phyloP scores from a whole-genome alignment of 1,284 basidiomycete species.

The Ustilago curta region DNA sequence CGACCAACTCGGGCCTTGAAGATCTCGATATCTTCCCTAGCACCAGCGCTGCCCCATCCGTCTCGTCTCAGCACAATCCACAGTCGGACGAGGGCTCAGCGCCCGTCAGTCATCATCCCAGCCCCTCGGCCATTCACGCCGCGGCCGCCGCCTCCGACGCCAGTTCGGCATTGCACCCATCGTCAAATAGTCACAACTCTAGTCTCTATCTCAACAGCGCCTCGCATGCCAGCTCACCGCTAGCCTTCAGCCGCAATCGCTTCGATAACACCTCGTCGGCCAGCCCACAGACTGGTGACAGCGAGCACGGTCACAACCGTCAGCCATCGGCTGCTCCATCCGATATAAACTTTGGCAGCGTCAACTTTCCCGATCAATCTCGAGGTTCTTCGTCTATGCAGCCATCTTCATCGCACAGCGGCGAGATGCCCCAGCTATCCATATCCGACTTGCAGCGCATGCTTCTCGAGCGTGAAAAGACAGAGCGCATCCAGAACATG shows the following conservation, averaged over 20 bases:
- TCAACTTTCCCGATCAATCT: conserved; percentile 5
- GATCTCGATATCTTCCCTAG: conserved; percentile 51
- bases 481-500: conserved; percentile 59
- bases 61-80: conserved; percentile 26
- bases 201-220: conserved; percentile 17
- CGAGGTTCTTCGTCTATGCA: conserved; percentile 14
- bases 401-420: conserved; percentile 14
- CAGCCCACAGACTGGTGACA: conserved; percentile 25
- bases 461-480: conserved; percentile 56
- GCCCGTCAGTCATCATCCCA: conserved; percentile 50
- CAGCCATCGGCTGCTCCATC: conserved; percentile 21
- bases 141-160: conserved; percentile 20
- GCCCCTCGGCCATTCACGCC: conserved; percentile 25
- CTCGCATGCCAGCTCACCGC: conserved; percentile 37
- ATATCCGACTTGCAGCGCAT: conserved; percentile 54
- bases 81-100: conserved; percentile 38
- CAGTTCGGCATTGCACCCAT: conserved; percentile 7
- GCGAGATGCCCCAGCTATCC: conserved; percentile 41
- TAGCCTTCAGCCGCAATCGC: conserved; percentile 35
- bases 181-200: conserved; percentile 8
- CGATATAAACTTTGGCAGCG: conserved; percentile 14
- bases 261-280: conserved; percentile 36
- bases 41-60: conserved; percentile 14
- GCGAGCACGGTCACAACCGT: conserved; percentile 25
- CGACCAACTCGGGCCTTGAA: conserved; percentile 46